Percentiles rank a stretch among this genome's conserved stretches.
phyloP scores from a whole-genome alignment of 164 flowering plant species.

The Piper longum region DNA sequence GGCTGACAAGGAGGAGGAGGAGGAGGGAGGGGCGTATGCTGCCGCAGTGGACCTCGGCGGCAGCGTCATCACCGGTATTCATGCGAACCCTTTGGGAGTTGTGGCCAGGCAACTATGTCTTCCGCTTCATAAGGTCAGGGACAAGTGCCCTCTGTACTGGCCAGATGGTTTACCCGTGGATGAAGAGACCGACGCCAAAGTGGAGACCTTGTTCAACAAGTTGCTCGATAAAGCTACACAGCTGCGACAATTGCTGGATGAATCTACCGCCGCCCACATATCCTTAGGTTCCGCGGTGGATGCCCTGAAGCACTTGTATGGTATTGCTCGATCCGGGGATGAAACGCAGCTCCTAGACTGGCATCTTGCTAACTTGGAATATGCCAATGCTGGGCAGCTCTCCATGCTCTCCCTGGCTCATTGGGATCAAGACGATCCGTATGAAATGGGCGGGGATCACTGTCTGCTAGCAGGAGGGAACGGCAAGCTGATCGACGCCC shows the following conservation, averaged over 20 bases:
- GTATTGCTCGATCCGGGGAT: conserved; percentile 43
- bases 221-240: conserved; percentile 67
- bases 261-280: conserved; percentile 31
- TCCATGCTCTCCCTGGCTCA: conserved; percentile 72
- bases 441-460: conserved; percentile 98
- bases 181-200: conserved; percentile 43
- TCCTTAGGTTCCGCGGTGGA: conserved; percentile 75
- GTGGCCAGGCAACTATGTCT: conserved; percentile 76
- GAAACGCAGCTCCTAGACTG: conserved; percentile 81
- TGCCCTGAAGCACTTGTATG: conserved; percentile 52
- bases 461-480: conserved; percentile 96
- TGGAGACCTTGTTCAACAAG: conserved; percentile 64
- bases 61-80: conserved; percentile 82
- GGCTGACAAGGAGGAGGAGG: neutral
- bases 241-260: conserved; percentile 58
- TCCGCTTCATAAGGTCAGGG: conserved; percentile 92
- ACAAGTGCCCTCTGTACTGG: conserved; percentile 73
- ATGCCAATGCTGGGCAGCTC: conserved; percentile 90
- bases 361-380: conserved; percentile 96
- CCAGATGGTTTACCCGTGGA: conserved; percentile 66
- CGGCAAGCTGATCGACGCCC: conserved; percentile 56
- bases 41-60: conserved; percentile 94
- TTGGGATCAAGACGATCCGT: conserved; percentile 99
- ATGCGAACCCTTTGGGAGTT: conserved; percentile 93
- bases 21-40: neutral